Conservation (phyloP, 768 basidiomycete genomes). For the Phaffia tasmanica region DNA sequence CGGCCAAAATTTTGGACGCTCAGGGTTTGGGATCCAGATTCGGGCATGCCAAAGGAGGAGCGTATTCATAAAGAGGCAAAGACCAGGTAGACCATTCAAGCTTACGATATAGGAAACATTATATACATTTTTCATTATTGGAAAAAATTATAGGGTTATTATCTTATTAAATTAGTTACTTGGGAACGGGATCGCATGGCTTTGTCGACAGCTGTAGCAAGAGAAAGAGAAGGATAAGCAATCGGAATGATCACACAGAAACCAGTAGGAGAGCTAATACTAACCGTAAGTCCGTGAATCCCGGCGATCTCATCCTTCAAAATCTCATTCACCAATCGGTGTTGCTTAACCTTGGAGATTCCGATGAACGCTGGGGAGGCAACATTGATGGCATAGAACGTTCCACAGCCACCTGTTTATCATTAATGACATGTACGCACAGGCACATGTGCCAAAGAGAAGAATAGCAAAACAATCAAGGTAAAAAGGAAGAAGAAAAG, state of each 20-base stretch:
- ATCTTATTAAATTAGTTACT: no score
- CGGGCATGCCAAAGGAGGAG: slow-evolving; percentile 44
- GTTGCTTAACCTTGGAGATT: slow-evolving; percentile 79
- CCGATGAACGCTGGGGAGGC: slow-evolving; percentile 76
- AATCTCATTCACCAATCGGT: slow-evolving; percentile 71
- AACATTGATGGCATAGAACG: slow-evolving; percentile 87
- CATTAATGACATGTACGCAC: background rate
- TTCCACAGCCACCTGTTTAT: slow-evolving; percentile 78
- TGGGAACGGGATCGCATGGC: no score
- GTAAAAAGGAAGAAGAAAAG: background rate
- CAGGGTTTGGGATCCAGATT: slow-evolving; percentile 73
- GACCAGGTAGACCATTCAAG: no score
- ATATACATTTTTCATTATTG: no score
- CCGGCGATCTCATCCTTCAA: slow-evolving; percentile 79
- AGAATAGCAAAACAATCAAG: background rate
- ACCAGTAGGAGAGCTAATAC: slow-evolving; percentile 28
- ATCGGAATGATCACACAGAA: background rate
- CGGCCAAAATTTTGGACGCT: slow-evolving; percentile 51
- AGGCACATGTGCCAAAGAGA: background rate
- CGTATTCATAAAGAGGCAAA: slow-evolving; percentile 26
- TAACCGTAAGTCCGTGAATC: slow-evolving; percentile 88
- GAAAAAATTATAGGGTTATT: no score
- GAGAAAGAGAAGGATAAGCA: background rate
- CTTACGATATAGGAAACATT: no score
- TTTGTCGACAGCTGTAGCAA: background rate